phyloP scores from a whole-genome alignment of 306 rosid species.

The Bauhinia variegata region DNA sequence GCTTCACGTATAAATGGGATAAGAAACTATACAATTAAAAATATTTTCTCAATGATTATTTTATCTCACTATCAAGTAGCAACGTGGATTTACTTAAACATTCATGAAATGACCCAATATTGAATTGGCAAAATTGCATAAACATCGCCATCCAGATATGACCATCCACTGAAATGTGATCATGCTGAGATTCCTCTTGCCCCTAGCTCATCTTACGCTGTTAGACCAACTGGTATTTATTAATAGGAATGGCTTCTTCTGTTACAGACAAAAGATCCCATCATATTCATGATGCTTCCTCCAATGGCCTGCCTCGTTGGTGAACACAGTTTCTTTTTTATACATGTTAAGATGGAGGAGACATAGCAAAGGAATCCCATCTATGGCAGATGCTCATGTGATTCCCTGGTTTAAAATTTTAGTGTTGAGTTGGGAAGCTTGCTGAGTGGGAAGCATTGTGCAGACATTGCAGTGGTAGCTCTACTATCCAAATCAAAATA shows the following conservation, averaged over 20 bases:
- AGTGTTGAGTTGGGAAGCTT: constrained; percentile 17
- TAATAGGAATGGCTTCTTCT: neutral
- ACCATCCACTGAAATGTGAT: neutral
- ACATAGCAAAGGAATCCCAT: constrained; percentile 4
- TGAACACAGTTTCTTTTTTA: constrained; percentile 1
- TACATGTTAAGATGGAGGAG: constrained; percentile 4
- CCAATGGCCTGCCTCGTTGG: neutral
- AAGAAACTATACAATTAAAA: neutral
- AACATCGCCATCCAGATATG: neutral
- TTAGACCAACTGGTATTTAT: neutral
- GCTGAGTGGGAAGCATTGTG: constrained; percentile 7
- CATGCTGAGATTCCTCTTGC: neutral
- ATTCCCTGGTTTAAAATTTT: neutral
- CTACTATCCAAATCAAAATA: neutral
- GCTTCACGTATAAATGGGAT: neutral
- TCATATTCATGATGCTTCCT: neutral
- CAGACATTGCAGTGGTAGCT: constrained; percentile 1
- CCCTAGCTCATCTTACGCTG: too few relatives aligned
- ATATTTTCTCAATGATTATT: neutral
- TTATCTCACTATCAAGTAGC: neutral
- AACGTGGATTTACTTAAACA: neutral
- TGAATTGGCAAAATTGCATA: neutral
- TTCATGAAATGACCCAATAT: neutral
- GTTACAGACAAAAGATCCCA: neutral
- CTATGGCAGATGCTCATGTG: constrained; percentile 14